Evolutionary conservation across 805 yeast genomes (phyloP).

Genomic region (Candida stauntonica): DNA sequence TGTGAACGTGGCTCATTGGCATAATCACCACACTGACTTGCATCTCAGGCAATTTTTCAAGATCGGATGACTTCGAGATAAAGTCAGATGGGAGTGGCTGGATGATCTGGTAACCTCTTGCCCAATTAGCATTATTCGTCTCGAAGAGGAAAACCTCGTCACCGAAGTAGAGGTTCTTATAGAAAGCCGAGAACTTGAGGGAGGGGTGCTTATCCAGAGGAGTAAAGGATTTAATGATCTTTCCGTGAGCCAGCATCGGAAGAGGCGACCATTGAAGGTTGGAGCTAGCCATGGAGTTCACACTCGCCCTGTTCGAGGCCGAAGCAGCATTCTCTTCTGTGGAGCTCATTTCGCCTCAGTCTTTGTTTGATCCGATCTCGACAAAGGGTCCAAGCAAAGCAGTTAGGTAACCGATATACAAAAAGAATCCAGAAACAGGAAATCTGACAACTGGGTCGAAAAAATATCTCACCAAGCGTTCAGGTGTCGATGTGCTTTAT

Average conservation of each 20-base stretch:
- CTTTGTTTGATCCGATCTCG: too few species aligned
- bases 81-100: slow-evolving; percentile 71
- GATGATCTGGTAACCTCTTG: slow-evolving; percentile 67
- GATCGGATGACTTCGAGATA: slow-evolving; percentile 50
- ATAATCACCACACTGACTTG: slow-evolving; percentile 52
- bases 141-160: slow-evolving; percentile 78
- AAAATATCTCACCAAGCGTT: too few species aligned
- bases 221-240: slow-evolving; percentile 39
- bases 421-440: too few species aligned
- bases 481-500: too few species aligned
- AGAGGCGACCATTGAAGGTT: slow-evolving; percentile 44
- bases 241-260: slow-evolving; percentile 40
- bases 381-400: too few species aligned
- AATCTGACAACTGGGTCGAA: too few species aligned
- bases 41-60: slow-evolving; percentile 59
- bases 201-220: slow-evolving; percentile 39
- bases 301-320: slow-evolving; percentile 4
- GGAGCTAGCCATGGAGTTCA: slow-evolving; percentile 8
- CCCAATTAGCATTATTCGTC: slow-evolving; percentile 59
- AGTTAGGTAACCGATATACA: too few species aligned
- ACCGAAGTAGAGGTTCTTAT: slow-evolving; percentile 62
- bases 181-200: slow-evolving; percentile 32
- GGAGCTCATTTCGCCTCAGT: slow-evolving; percentile 6
- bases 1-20: slow-evolving; percentile 52
- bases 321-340: slow-evolving; percentile 1